Evolutionary conservation across 2,329 filamentous ascomycete species (phyloP).

Genomic region (Nothophaeocryptopus gaeumannii): DNA sequence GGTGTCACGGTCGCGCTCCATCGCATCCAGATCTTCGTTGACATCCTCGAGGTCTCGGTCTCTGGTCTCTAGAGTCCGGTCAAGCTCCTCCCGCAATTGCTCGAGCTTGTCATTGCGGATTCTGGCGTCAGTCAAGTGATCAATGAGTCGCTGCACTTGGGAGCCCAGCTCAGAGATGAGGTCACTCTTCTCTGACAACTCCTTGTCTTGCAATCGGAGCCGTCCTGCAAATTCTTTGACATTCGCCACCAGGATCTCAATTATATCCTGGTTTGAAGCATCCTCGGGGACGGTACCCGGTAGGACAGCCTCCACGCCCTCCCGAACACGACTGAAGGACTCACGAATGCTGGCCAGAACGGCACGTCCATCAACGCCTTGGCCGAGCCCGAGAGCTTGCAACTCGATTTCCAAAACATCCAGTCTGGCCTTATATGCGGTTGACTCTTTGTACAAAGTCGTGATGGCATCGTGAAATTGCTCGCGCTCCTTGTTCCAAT

Average conservation of each 20-base stretch:
- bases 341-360: conserved; percentile 43
- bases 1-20: conserved; percentile 25
- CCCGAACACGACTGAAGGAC: conserved; percentile 41
- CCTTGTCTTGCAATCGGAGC: conserved; percentile 35
- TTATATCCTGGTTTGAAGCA: conserved; percentile 40
- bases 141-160: conserved; percentile 37
- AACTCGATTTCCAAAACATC: conserved; percentile 45
- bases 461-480: conserved; percentile 42
- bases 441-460: conserved; percentile 37
- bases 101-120: conserved; percentile 39
- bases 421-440: conserved; percentile 41
- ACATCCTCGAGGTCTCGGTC: conserved; percentile 37
- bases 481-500: conserved; percentile 25
- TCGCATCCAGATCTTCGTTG: conserved; percentile 29
- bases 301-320: conserved; percentile 41
- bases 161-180: conserved; percentile 35
- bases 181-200: conserved; percentile 34
- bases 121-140: conserved; percentile 41
- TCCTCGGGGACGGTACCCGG: conserved; percentile 37
- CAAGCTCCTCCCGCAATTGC: conserved; percentile 36
- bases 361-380: conserved; percentile 33
- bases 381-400: conserved; percentile 41
- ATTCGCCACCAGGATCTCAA: conserved; percentile 38
- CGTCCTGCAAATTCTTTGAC: conserved; percentile 36
- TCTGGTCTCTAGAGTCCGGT: conserved; percentile 35